Conservation (phyloP, 495 filamentous ascomycete genomes). For the Sabuloglossum arenarium region DNA sequence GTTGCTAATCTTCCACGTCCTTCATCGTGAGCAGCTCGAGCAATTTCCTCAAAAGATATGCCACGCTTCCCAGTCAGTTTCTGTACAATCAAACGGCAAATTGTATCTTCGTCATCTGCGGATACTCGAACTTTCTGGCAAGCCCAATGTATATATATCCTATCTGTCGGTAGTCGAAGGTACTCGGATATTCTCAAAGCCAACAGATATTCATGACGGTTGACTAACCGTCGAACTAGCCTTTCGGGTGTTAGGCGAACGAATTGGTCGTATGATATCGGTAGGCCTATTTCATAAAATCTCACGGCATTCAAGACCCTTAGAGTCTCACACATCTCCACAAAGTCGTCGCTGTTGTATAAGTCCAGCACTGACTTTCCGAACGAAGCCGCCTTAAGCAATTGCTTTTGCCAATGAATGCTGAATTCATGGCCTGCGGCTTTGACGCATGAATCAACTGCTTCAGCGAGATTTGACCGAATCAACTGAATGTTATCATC, state of each 20-base stretch:
- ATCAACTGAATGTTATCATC: conserved; percentile 96
- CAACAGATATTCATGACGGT: conserved; percentile 75
- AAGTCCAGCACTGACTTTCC: conserved; percentile 93
- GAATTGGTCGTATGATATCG: conserved; percentile 82
- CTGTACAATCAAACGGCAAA: conserved; percentile 71
- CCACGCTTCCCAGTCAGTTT: conserved; percentile 71
- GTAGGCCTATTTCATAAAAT: conserved; percentile 76
- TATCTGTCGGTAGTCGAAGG: conserved; percentile 65
- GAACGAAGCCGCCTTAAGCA: conserved; percentile 87
- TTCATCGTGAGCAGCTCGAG: conserved; percentile 88
- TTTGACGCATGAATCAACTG: conserved; percentile 77
- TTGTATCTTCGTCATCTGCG: conserved; percentile 65
- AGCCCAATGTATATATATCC: conserved; percentile 92
- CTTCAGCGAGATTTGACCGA: conserved; percentile 62
- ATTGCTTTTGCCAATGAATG: conserved; percentile 78
- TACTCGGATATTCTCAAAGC: conserved; percentile 81
- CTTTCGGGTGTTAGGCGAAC: conserved; percentile 73
- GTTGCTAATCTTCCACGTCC: conserved; percentile 73
- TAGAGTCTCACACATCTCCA: conserved; percentile 90
- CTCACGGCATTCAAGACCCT: conserved; percentile 81
- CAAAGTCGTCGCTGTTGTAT: conserved; percentile 94
- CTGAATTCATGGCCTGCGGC: conserved; percentile 86
- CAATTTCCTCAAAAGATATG: conserved; percentile 87
- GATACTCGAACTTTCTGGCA: conserved; percentile 79
- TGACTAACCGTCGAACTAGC: conserved; percentile 65